phyloP scores from a whole-genome alignment of 2,329 filamentous ascomycete species.

The Aspergillus niger region DNA sequence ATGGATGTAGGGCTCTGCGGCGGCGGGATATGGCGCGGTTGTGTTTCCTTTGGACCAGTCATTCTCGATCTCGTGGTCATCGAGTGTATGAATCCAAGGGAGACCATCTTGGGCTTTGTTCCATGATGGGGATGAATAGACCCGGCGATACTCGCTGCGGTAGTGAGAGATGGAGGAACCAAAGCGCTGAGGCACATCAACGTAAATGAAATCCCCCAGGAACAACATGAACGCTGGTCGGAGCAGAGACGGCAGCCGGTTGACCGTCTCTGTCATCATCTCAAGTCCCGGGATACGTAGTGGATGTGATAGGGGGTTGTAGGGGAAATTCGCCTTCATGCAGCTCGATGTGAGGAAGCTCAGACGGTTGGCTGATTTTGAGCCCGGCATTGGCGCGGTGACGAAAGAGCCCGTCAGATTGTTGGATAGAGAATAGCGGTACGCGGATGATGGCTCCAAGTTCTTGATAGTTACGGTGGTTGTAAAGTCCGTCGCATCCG shows the following conservation, averaged over 20 bases:
- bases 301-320: slow-evolving; percentile 79
- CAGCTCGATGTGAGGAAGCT: slow-evolving; percentile 93
- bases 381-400: slow-evolving; percentile 71
- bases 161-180: slow-evolving; percentile 75
- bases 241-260: slow-evolving; percentile 61
- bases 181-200: slow-evolving; percentile 79
- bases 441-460: slow-evolving; percentile 70
- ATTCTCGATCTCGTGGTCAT: slow-evolving; percentile 95
- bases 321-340: slow-evolving; percentile 88
- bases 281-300: slow-evolving; percentile 79
- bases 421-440: slow-evolving; percentile 84
- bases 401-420: slow-evolving; percentile 82
- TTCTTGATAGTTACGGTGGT: slow-evolving; percentile 67
- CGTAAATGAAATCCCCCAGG: slow-evolving; percentile 52
- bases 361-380: slow-evolving; percentile 67
- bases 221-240: slow-evolving; percentile 62
- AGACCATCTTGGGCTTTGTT: slow-evolving; percentile 62
- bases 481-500: slow-evolving; percentile 81
- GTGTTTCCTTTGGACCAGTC: slow-evolving; percentile 80
- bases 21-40: slow-evolving; percentile 75
- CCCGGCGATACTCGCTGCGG: slow-evolving; percentile 85
- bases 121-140: slow-evolving; percentile 97
- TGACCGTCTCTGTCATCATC: slow-evolving; percentile 72
- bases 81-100: slow-evolving; percentile 97
- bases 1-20: slow-evolving; percentile 79